Conservation (phyloP, 768 basidiomycete genomes). For the Boletus reticuloceps region DNA sequence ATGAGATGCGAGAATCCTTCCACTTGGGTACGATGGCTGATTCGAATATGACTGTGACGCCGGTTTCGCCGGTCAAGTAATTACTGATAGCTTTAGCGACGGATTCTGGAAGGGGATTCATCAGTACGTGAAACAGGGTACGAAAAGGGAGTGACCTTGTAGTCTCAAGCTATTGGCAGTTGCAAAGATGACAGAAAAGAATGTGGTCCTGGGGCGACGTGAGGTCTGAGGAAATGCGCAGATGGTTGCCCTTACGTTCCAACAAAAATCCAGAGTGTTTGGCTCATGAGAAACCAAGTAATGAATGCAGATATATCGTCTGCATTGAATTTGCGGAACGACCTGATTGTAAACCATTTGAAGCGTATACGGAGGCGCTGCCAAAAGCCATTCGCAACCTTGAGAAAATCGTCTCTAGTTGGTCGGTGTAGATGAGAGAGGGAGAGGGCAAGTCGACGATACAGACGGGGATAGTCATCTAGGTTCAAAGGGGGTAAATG, state of each 20-base stretch:
- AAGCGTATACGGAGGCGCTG: conserved; percentile 86
- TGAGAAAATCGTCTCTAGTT: conserved; percentile 85
- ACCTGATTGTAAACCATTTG: conserved; percentile 95
- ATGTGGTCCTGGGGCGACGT: conserved; percentile 67
- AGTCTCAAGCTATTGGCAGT: conserved; percentile 83
- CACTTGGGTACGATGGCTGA: conserved; percentile 97
- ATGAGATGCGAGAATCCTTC: conserved; percentile 93
- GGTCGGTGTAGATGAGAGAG: conserved; percentile 78
- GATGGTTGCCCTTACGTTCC: conserved; percentile 47
- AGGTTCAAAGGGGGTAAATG: conserved; percentile 37
- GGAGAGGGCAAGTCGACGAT: conserved; percentile 73
- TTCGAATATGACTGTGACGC: conserved; percentile 93
- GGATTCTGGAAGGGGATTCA: conserved; percentile 49
- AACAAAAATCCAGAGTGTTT: conserved; percentile 92
- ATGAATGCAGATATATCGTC: conserved; percentile 97
- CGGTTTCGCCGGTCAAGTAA: conserved; percentile 91
- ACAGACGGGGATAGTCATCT: conserved; percentile 78
- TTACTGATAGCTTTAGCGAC: conserved; percentile 87
- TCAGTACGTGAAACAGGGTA: background rate
- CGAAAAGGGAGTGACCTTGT: conserved; percentile 53
- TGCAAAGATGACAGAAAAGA: conserved; percentile 91
- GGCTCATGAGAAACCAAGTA: conserved; percentile 94
- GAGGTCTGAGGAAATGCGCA: background rate
- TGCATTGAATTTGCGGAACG: conserved; percentile 91
- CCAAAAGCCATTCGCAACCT: conserved; percentile 87